Base-by-base conservation (phyloP, 257 asterid species). In the Fraxinus anomala region DNA sequence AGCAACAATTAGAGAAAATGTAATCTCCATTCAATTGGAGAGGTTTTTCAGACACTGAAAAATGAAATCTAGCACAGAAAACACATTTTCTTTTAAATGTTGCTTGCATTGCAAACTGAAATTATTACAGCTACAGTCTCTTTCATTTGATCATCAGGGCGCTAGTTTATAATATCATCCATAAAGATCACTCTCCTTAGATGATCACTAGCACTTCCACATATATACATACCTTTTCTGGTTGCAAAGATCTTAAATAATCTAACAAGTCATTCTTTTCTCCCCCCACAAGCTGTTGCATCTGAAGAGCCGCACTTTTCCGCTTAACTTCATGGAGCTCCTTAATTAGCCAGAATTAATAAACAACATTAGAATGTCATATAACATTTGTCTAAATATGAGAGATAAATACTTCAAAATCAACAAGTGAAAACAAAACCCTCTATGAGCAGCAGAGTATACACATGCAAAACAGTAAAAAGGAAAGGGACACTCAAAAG, bases 271-370 rank as follows among this genome's bases (percentile, higher is more conserved):
- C 99, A 80, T 95, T 95, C 85, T 95, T 87, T 84, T 95, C 99
- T 81, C 93, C 98, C 63, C 99, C 97, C 17, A 91, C 98, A 89
- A 95, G 91, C 83, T 90, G 97, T 86, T 95, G 99, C 99, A 95
- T 91, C 87, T 95, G 99, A 80, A 95, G 94, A 77, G 99, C 99
- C 66, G 93, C 95, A 80, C 85, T 89, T 87, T 91, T 95, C 87
- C 98, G 86, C 89, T 91, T 89, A 56, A 88, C 96, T 84, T 91
- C 97, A 71, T 76, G 92, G 83, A 95, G 97, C 83, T 95, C 99
- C 99, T 95, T 84, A 68, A 72, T 61, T 44, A 59, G 78, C 80
- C 42, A 78, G 67, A 77, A 81, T 66, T 67, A 10, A 66, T 47
- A 34, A 33, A 37, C 63, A 21, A 10, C 47, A 13, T 44, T n/a